Conservation (phyloP, 1,284 basidiomycete genomes). For the Fomitiporia mediterranea region DNA sequence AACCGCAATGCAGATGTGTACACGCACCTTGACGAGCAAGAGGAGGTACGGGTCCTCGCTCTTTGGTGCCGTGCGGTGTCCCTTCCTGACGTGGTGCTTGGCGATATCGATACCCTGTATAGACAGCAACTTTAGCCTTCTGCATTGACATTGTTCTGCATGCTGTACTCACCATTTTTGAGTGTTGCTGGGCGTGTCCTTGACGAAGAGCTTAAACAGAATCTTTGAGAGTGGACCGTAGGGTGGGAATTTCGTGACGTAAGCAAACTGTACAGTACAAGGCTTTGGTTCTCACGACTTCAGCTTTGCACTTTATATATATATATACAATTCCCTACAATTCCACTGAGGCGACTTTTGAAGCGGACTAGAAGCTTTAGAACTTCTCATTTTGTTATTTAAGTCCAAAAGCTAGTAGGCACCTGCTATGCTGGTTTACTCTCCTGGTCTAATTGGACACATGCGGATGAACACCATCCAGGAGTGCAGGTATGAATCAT, state of each 20-base stretch:
- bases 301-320: neutral
- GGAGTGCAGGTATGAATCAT: too few species aligned
- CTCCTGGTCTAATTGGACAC: too few species aligned
- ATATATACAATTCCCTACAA: too few species aligned
- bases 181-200: slow-evolving; percentile 17
- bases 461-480: too few species aligned
- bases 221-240: neutral
- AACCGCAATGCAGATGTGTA: neutral
- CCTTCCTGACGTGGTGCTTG: slow-evolving; percentile 99
- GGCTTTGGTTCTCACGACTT: neutral
- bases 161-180: slow-evolving; percentile 71
- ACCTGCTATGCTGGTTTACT: too few species aligned
- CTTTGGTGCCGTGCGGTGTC: slow-evolving; percentile 90
- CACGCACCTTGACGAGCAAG: slow-evolving; percentile 90
- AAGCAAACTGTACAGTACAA: slow-evolving; percentile 23
- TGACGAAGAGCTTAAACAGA: slow-evolving; percentile 1
- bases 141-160: slow-evolving; percentile 27
- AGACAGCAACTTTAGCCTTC: slow-evolving; percentile 16
- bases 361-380: too few species aligned
- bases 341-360: too few species aligned
- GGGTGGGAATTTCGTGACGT: slow-evolving; percentile 1
- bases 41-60: slow-evolving; percentile 99
- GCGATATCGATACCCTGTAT: slow-evolving; percentile 94
- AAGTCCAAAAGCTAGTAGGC: too few species aligned
- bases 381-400: too few species aligned